Percentiles rank a stretch among this genome's conserved stretches.
Evolutionary conservation across 495 filamentous ascomycete species (phyloP).

Genomic region (Oidiodendron maius): DNA sequence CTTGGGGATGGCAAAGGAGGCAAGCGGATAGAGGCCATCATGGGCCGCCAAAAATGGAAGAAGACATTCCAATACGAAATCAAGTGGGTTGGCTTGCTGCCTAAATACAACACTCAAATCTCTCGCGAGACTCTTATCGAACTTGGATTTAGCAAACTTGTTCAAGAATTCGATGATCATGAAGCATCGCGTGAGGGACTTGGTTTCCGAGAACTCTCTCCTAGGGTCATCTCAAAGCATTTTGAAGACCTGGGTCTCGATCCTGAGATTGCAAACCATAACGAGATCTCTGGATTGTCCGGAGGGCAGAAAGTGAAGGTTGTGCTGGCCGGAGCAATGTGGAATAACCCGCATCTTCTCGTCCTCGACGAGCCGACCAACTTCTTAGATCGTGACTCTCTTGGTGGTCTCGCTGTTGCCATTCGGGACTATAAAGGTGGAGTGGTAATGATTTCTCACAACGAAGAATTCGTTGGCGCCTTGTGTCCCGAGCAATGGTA

Average conservation of each 20-base stretch:
- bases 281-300: constrained; percentile 92
- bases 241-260: constrained; percentile 96
- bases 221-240: constrained; percentile 92
- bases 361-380: constrained; percentile 99
- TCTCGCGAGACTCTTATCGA: constrained; percentile 87
- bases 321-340: constrained; percentile 94
- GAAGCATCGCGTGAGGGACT: constrained; percentile 96
- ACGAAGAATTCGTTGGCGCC: constrained; percentile 96
- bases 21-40: constrained; percentile 77
- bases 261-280: constrained; percentile 97
- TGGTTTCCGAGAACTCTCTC: constrained; percentile 86
- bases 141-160: constrained; percentile 81
- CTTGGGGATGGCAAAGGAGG: constrained; percentile 73
- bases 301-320: constrained; percentile 99
- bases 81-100: constrained; percentile 83
- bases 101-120: constrained; percentile 88
- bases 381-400: constrained; percentile 95
- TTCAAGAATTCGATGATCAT: constrained; percentile 98
- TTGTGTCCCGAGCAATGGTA: constrained; percentile 94
- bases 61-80: constrained; percentile 99
- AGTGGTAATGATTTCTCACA: constrained; percentile 98
- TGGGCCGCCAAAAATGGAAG: constrained; percentile 98
- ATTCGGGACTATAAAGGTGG: constrained; percentile 97
- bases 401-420: constrained; percentile 90
- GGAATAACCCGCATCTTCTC: constrained; percentile 97